phyloP scores from a whole-genome alignment of 2,329 filamentous ascomycete genomes.

The Tolypocladium sp. region DNA sequence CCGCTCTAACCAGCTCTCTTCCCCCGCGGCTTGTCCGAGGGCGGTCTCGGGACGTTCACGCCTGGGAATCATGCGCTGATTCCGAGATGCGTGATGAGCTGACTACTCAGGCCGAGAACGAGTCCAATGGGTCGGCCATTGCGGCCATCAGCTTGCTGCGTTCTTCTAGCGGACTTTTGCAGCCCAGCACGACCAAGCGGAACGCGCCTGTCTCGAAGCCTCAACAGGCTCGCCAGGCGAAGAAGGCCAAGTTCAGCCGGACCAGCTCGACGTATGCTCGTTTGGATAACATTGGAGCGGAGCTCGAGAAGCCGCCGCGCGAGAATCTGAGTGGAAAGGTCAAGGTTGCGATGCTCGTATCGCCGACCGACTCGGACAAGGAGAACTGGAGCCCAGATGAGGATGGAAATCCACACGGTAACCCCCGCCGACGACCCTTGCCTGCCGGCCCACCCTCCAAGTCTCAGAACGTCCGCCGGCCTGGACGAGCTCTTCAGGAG shows the following conservation, averaged over 20 bases:
- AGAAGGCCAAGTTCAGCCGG: slow-evolving; percentile 54
- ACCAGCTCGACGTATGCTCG: slow-evolving; percentile 53
- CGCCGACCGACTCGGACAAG: slow-evolving; percentile 70
- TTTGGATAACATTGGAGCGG: slow-evolving; percentile 36
- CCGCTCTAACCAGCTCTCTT: slow-evolving; percentile 40
- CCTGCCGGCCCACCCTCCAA: slow-evolving; percentile 20
- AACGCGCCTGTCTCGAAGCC: slow-evolving; percentile 39
- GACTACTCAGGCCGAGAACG: slow-evolving; percentile 71
- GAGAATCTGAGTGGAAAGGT: slow-evolving; percentile 19
- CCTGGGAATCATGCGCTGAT: slow-evolving; percentile 88
- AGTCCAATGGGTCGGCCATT: slow-evolving; percentile 68
- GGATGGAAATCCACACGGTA: slow-evolving; percentile 28
- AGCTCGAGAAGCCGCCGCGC: slow-evolving; percentile 14
- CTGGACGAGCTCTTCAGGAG: slow-evolving; percentile 31
- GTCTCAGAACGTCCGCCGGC: slow-evolving; percentile 27
- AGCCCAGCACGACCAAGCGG: slow-evolving; percentile 54
- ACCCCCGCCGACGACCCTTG: slow-evolving; percentile 23
- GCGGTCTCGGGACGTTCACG: slow-evolving; percentile 76
- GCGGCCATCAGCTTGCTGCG: slow-evolving; percentile 75
- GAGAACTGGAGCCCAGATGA: slow-evolving; percentile 71
- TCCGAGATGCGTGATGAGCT: slow-evolving; percentile 70
- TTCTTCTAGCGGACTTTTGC: slow-evolving; percentile 49
- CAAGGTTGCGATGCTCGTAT: slow-evolving; percentile 29
- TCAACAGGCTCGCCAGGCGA: slow-evolving; percentile 29
- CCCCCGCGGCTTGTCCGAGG: slow-evolving; percentile 53